These are phyloP conservation scores for Phyllostachys edulis DNA, from an alignment of 176 grass and related monocot species.

Conservation along the genomic window DNA sequence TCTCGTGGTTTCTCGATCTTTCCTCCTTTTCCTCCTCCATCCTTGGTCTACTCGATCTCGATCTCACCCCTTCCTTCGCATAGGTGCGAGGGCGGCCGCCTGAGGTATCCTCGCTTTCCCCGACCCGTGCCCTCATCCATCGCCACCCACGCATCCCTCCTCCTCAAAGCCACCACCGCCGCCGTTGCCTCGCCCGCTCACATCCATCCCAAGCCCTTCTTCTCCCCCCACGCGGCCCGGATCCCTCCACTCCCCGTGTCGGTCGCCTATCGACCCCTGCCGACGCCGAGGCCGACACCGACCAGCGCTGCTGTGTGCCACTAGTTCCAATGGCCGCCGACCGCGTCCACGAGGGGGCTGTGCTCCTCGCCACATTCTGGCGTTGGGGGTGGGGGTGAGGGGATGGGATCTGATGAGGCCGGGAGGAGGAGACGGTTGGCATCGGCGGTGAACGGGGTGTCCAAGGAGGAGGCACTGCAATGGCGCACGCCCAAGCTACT, in stretches of 20 bases:
- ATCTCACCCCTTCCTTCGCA: no score
- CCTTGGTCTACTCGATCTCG: no score
- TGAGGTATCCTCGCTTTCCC: constrained; percentile 22
- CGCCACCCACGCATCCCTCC: constrained; percentile 45
- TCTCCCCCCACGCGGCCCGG: constrained; percentile 45
- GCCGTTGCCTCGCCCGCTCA: constrained; percentile 24
- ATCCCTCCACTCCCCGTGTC: not conserved
- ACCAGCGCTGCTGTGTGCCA: constrained; percentile 5
- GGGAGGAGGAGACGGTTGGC: constrained; percentile 28
- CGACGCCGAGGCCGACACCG: constrained; percentile 18
- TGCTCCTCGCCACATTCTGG: constrained; percentile 45
- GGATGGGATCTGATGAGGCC: constrained; percentile 51
- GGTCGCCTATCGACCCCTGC: not conserved
- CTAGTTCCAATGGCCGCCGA: constrained; percentile 39
- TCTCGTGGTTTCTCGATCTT: no score
- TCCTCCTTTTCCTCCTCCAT: no score
- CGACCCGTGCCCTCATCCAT: constrained; percentile 49
- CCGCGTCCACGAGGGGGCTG: constrained; percentile 41
- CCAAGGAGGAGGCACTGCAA: constrained; percentile 21
- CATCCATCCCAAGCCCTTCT: constrained; percentile 37
- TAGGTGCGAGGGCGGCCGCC: no score
- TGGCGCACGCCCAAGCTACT: constrained; percentile 46
- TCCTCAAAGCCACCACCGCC: constrained; percentile 55
- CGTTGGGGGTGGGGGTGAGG: constrained; percentile 19
- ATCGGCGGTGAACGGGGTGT: constrained; percentile 40